Conservation (phyloP, 495 filamentous ascomycete genomes). For the Neurospora africana region DNA sequence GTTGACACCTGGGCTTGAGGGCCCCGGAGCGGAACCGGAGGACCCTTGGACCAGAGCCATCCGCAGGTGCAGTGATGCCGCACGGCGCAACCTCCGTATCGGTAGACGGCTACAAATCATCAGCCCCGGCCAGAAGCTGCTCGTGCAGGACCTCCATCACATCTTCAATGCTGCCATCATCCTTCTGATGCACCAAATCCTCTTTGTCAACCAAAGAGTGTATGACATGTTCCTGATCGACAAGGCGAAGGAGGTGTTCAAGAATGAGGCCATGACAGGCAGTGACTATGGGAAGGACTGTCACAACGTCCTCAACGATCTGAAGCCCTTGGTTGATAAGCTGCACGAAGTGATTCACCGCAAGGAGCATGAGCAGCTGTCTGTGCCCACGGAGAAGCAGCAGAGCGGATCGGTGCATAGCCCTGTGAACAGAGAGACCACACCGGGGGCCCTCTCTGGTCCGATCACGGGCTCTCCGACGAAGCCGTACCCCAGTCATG, state of each 20-base stretch:
- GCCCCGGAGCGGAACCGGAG: conserved; percentile 9
- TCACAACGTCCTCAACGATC: conserved; percentile 14
- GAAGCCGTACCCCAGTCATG: background rate
- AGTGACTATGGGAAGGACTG: conserved; percentile 21
- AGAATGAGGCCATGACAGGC: conserved; percentile 13
- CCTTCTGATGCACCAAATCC: conserved; percentile 27
- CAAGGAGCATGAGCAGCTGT: background rate
- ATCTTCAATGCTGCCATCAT: conserved; percentile 36
- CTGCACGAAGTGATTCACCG: conserved; percentile 15
- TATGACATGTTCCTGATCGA: conserved; percentile 14
- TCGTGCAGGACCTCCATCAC: conserved; percentile 30
- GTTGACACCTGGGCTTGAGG: conserved; percentile 6
- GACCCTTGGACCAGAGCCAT: conserved; percentile 12
- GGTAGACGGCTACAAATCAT: conserved; percentile 16
- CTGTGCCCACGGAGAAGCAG: conserved; percentile 6
- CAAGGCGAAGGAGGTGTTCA: conserved; percentile 21
- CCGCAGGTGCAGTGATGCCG: conserved; percentile 22
- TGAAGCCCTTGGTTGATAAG: conserved; percentile 11
- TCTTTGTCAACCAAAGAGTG: conserved; percentile 18
- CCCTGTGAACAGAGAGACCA: background rate
- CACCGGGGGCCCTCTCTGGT: background rate
- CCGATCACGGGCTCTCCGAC: background rate
- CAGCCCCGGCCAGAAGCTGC: conserved; percentile 15
- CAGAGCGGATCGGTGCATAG: background rate
- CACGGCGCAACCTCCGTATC: conserved; percentile 25